phyloP scores from a whole-genome alignment of 2,329 filamentous ascomycete genomes.

The Xylariaceae sp. region DNA sequence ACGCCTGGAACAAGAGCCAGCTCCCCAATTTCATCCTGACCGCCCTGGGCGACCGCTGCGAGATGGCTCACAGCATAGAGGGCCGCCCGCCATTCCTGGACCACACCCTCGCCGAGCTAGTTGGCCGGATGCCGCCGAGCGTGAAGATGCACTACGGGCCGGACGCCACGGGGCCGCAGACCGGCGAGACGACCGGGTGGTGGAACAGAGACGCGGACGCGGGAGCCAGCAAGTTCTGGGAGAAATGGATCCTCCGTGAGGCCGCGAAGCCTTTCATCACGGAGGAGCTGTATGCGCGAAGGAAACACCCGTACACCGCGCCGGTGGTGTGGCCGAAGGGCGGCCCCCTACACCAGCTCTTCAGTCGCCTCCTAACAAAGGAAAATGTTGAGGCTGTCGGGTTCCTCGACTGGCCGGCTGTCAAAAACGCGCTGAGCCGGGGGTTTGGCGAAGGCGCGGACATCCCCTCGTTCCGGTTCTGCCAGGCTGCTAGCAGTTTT shows the following conservation, averaged over 20 bases:
- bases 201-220: conserved; percentile 4
- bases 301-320: conserved; percentile 8
- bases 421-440: neutral
- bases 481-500: neutral
- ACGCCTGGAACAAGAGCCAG: conserved; percentile 24
- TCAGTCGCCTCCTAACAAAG: neutral
- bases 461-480: neutral
- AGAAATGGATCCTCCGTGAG: conserved; percentile 33
- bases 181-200: conserved; percentile 15
- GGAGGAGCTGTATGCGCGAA: conserved; percentile 6
- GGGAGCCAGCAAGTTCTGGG: conserved; percentile 18
- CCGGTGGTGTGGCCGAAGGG: neutral
- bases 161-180: neutral
- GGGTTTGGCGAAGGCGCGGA: neutral
- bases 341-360: conserved; percentile 1
- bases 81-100: conserved; percentile 29
- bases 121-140: conserved; percentile 23
- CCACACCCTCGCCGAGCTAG: conserved; percentile 27
- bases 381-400: neutral
- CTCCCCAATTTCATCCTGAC: conserved; percentile 24
- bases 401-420: neutral
- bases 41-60: conserved; percentile 25
- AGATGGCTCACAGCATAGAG: conserved; percentile 32
- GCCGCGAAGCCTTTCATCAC: conserved; percentile 29
- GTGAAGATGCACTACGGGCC: conserved; percentile 26